Evolutionary conservation across 2,329 filamentous ascomycete genomes (phyloP).

Genomic region (Mariannaea elegans): DNA sequence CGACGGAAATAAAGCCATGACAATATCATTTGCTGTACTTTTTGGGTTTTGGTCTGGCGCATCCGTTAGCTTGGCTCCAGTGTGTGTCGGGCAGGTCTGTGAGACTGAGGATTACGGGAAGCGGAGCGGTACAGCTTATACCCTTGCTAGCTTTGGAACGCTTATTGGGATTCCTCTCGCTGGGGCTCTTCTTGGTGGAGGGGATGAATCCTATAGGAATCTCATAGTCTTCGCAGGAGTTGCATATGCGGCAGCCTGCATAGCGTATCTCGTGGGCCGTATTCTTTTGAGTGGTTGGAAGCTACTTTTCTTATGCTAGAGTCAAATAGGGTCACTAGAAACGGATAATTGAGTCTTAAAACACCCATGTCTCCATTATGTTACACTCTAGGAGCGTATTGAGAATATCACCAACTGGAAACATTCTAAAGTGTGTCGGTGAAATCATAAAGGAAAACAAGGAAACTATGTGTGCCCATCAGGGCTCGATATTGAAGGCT

Average conservation of each 20-base stretch:
- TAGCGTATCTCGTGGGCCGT: conserved; percentile 1
- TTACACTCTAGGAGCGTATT: too few relatives aligned
- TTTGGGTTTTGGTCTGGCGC: conserved; percentile 18
- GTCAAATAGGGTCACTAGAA: too few relatives aligned
- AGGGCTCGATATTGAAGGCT: too few relatives aligned
- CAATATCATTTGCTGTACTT: conserved; percentile 1
- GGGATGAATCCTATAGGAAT: conserved; percentile 1
- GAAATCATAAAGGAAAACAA: too few relatives aligned
- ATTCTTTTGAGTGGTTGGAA: conserved; percentile 1
- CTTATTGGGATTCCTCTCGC: conserved; percentile 23
- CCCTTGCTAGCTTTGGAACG: conserved; percentile 25
- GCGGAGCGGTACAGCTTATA: conserved; percentile 25
- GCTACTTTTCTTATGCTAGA: neutral
- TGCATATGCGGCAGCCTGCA: neutral
- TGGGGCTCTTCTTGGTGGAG: conserved; percentile 9
- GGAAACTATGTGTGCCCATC: too few relatives aligned
- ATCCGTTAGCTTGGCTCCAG: conserved; percentile 20
- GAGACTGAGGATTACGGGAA: conserved; percentile 21
- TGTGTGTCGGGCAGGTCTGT: conserved; percentile 23
- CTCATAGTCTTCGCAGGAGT: conserved; percentile 13
- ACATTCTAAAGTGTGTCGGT: too few relatives aligned
- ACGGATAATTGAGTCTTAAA: too few relatives aligned
- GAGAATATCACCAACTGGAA: too few relatives aligned
- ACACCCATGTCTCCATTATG: too few relatives aligned
- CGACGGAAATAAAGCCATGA: neutral